Evolutionary conservation across 257 asterid genomes (phyloP).

Genomic region (Solanum chaucha): DNA sequence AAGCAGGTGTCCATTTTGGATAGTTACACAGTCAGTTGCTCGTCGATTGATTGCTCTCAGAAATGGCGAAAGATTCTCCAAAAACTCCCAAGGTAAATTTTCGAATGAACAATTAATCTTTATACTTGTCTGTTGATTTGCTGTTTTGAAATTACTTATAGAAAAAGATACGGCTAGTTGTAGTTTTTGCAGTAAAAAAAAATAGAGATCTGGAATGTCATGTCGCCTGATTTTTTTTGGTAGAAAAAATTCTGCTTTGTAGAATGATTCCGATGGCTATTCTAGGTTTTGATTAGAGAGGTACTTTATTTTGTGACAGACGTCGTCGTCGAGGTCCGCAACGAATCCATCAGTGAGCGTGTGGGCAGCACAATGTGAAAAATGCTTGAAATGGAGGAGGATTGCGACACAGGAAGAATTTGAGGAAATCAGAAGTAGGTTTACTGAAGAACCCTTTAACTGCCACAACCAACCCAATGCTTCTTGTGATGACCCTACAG

Average conservation of each 20-base stretch:
- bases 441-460: constrained; percentile 7
- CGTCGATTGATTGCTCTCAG: neutral
- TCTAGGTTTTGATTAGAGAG: neutral
- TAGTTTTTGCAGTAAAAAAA: neutral
- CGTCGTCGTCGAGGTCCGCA: neutral
- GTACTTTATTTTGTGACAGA: neutral
- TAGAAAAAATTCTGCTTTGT: too few species aligned
- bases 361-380: constrained; percentile 9
- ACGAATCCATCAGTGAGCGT: neutral
- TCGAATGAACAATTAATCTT: neutral
- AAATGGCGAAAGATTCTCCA: neutral
- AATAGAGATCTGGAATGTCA: neutral
- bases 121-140: neutral
- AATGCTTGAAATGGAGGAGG: constrained; percentile 6
- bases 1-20: neutral
- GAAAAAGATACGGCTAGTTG: neutral
- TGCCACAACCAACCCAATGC: neutral
- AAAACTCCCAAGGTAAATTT: neutral
- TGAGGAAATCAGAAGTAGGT: constrained; percentile 7
- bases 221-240: neutral
- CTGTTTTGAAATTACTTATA: neutral
- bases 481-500: constrained; percentile 6
- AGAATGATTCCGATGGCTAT: too few species aligned
- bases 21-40: neutral
- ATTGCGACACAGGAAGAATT: constrained; percentile 3